Percentiles rank a stretch among this genome's conserved stretches.
phyloP scores from a whole-genome alignment of 768 basidiomycete species.

The Hemileccinum rubropunctum region DNA sequence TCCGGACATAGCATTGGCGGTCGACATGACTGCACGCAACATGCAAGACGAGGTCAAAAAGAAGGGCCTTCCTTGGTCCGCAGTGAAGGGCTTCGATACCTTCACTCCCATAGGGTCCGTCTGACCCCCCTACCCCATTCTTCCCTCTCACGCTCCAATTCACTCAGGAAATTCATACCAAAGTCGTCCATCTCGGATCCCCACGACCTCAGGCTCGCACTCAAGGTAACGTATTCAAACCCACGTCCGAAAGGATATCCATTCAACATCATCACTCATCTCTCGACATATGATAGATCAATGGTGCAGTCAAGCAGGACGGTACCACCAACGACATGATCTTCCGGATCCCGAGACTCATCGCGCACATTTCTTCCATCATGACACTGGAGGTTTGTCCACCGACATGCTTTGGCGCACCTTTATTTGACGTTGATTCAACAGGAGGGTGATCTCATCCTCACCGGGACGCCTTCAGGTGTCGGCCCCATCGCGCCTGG shows the following conservation, averaged over 20 bases:
- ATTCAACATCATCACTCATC: not conserved
- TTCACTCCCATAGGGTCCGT: slow-evolving; percentile 87
- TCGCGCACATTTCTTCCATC: slow-evolving; percentile 91
- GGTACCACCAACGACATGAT: slow-evolving; percentile 90
- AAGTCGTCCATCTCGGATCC: slow-evolving; percentile 67
- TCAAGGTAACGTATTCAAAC: slow-evolving; percentile 52
- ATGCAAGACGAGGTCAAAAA: slow-evolving; percentile 92
- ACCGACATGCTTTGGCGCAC: not conserved
- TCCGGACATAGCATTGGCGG: slow-evolving; percentile 68
- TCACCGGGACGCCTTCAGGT: slow-evolving; percentile 91
- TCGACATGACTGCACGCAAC: slow-evolving; percentile 97
- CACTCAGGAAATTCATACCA: slow-evolving; percentile 72
- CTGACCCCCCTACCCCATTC: not conserved
- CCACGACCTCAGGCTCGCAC: slow-evolving; percentile 69
- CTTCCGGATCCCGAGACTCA: slow-evolving; percentile 82
- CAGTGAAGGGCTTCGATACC: slow-evolving; percentile 95
- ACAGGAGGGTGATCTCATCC: slow-evolving; percentile 87
- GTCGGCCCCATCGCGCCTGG: slow-evolving; percentile 77
- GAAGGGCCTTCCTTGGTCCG: slow-evolving; percentile 94
- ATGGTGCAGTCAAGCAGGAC: slow-evolving; percentile 78
- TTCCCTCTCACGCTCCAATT: slow-evolving; percentile 1
- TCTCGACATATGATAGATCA: slow-evolving; percentile 64
- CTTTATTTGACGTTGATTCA: not conserved
- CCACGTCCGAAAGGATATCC: not conserved
- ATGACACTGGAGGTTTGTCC: slow-evolving; percentile 87